Base-by-base conservation (phyloP, 78 protist genomes). In the Dictyostelium capitatum region DNA sequence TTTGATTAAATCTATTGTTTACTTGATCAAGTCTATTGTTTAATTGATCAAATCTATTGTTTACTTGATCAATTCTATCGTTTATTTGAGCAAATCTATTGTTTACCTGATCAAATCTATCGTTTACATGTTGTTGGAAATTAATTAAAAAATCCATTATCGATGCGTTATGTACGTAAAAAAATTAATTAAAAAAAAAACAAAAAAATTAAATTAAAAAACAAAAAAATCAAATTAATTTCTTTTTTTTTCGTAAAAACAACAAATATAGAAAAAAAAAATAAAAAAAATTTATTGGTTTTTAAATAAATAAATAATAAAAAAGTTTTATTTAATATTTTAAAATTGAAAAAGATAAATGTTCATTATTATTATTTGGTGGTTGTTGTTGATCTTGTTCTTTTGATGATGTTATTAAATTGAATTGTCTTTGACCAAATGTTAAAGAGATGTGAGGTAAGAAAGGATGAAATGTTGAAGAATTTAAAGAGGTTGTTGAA, bases 391-490 rank as follows among this genome's bases (percentile, higher is more conserved):
- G 69, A 1, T 59, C 12, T 19, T 59, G 69, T 19, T 19, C 25
- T 19, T 59, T 59, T 17, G n/a, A 59, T 59, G 69, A 19, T 6
- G 15, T 37, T 72, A 11, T 32, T 30, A 79, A n/a, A 20, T 79
- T 79, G 37, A 83, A 83, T 25, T 47, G 28, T 83, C 91, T 69
- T 73, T 83, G 64, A 41, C 91, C 91, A 73, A 43, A 73, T 11
- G 82, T 53, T 19, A 64, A 37, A 2, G 81, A 78, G 1, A 83
- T 19, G 10, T 53, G 25, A 11, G 65, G 75, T 17, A 72, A n/a
- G 41, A 32, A 72, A 53, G 91, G 91, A 41, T 83, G 91, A 43
- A 69, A 83, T 32, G 51, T 4, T 25, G 56, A 46, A 17, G 82
- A 69, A 41, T 83, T 83, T 17, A 83, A 9, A 54, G 81, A 48